These are phyloP conservation scores for Scutellaria minor DNA, from an alignment of 257 asterid genomes.

Conservation along the genomic window DNA sequence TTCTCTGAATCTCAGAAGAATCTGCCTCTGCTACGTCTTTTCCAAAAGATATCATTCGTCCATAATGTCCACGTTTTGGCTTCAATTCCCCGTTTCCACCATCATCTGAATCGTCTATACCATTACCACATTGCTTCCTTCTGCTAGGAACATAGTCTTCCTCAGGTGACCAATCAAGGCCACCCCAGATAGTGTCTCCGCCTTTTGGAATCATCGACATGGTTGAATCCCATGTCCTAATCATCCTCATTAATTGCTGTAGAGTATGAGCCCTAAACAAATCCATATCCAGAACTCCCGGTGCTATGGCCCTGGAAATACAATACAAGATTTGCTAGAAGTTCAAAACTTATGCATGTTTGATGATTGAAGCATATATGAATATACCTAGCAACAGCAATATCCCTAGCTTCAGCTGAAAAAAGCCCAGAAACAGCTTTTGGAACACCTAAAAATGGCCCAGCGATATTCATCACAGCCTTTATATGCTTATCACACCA, in stretches of 20 bases:
- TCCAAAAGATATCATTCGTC: conserved; percentile 81
- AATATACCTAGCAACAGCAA: conserved; percentile 64
- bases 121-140: conserved; percentile 42
- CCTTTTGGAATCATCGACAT: conserved; percentile 96
- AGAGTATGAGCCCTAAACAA: conserved; percentile 72
- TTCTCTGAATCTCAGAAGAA: conserved; percentile 61
- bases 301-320: conserved; percentile 64
- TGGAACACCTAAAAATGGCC: conserved; percentile 78
- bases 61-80: conserved; percentile 48
- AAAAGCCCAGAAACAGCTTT: conserved; percentile 72
- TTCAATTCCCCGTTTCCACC: conserved; percentile 36
- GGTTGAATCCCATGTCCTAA: conserved; percentile 93
- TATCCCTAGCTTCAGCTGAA: conserved; percentile 70
- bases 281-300: conserved; percentile 72
- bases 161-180: conserved; percentile 84
- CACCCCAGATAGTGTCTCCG: conserved; percentile 91
- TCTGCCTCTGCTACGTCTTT: conserved; percentile 59
- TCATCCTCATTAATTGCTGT: conserved; percentile 89
- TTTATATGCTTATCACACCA: conserved; percentile 88
- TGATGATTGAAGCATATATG: background rate
- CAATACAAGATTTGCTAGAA: background rate
- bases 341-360: background rate
- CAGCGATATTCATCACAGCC: conserved; percentile 85
- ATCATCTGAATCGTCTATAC: conserved; percentile 41
- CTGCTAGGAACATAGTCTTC: conserved; percentile 54